Base-by-base conservation (phyloP, 768 basidiomycete species). In the Lactarius sanguifluus region DNA sequence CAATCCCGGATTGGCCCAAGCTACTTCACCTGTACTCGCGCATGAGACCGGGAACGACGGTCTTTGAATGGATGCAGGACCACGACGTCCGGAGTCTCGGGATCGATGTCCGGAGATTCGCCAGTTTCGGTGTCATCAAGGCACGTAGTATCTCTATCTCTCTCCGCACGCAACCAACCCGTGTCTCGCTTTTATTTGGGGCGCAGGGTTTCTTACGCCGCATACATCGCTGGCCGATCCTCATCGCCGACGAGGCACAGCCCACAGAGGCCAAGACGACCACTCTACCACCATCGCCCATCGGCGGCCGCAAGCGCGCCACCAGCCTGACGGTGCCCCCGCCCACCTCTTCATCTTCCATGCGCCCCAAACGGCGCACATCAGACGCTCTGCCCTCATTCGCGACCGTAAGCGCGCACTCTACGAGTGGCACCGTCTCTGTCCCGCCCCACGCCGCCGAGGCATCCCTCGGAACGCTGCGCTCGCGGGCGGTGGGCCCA, bases 81-180 rank as follows among this genome's bases (percentile, higher is more conserved):
- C 81, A 94, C 71, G 80, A 87, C 25, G 85, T 95, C 20, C 83
- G 88, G 58, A 78, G 80, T 7, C 76, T 88, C 25, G 93, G 92
- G 2, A 89, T 98, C 61, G 97, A 99, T 74, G 84, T 92, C 9
- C 86, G 96, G 10, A 86, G 97, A n/a, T 97, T 99, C 76, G 87
- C 94, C 20, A 95, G 91, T 67, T 99, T 98, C 73, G 97, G 97
- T 6, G 92, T 98, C 28, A 96, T 99, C 79, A 99, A 99, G 79
- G 91, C 87, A 74, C 18, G 70, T 13, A 52, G 36, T 38, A 38
- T 38, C 36, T 45, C 20, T n/a, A 9, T 54, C 16, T 57, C 36
- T 59, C 25, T 57, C 36, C 30, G 40, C 20, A 52, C 40, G 30
- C 13, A 30, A 25, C 50, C 16, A 30, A 25, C 50, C 47, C 6